A percentile compares a stretch with the other conserved stretches of the same genome.
These are phyloP conservation scores for Bidens hawaiensis DNA, from an alignment of 140 eudicot species.

Conservation along the genomic window DNA sequence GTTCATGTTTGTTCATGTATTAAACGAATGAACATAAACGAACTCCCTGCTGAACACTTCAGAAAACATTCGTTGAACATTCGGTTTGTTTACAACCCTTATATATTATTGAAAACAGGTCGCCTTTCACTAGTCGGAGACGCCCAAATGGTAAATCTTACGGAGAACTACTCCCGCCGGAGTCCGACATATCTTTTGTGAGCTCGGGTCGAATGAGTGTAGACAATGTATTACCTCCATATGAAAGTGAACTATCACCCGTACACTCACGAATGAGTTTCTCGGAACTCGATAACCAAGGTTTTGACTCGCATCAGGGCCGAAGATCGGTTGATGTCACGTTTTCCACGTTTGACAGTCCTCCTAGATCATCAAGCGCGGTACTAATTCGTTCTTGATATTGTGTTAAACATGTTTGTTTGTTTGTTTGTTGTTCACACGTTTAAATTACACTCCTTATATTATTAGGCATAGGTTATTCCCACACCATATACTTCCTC, in stretches of 20 bases:
- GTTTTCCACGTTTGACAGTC: slow-evolving; percentile 34
- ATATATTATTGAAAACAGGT: slow-evolving; percentile 41
- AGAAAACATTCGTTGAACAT: no score
- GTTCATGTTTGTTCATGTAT: no score
- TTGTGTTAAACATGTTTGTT: not conserved
- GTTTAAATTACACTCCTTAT: not conserved
- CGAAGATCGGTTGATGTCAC: slow-evolving; percentile 46
- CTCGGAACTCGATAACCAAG: slow-evolving; percentile 50
- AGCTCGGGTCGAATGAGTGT: slow-evolving; percentile 60
- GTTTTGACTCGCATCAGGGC: slow-evolving; percentile 36
- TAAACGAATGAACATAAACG: no score
- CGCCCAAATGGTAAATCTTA: slow-evolving; percentile 55
- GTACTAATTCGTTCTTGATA: slow-evolving; percentile 27
- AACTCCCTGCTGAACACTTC: no score
- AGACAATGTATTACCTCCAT: slow-evolving; percentile 43
- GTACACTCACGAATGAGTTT: slow-evolving; percentile 49
- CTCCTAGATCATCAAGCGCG: slow-evolving; percentile 31
- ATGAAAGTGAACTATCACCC: slow-evolving; percentile 40
- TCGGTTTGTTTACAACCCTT: not conserved
- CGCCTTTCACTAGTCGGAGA: slow-evolving; percentile 51
- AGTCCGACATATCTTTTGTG: slow-evolving; percentile 62
- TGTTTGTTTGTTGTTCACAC: no score
- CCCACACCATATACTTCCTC: no score
- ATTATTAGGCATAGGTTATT: no score
- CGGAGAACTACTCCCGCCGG: slow-evolving; percentile 48